Conservation (phyloP, 495 filamentous ascomycete genomes). For the Penicillium psychrofluorescens region DNA sequence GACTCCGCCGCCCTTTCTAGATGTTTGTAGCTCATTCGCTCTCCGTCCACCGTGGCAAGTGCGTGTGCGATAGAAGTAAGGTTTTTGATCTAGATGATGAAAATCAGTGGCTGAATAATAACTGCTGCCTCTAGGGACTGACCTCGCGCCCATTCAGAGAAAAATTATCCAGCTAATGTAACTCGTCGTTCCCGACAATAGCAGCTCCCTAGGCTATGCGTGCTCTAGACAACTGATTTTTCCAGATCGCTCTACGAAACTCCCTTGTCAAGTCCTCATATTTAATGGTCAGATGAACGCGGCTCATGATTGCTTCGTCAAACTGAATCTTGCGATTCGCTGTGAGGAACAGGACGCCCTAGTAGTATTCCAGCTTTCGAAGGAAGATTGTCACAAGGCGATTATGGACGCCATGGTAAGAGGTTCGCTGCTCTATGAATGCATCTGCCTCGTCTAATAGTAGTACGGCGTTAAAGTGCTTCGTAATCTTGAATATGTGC, state of each 20-base stretch:
- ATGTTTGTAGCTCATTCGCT: conserved; percentile 14
- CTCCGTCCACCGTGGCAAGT: conserved; percentile 6
- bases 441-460: conserved; percentile 41
- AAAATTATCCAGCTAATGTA: not conserved
- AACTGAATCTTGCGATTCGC: conserved; percentile 19
- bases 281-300: conserved; percentile 35
- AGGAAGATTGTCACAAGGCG: conserved; percentile 38
- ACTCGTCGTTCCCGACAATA: conserved; percentile 7
- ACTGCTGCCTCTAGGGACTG: no score
- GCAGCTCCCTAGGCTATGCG: conserved; percentile 11
- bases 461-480: conserved; percentile 24
- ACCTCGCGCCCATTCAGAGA: no score
- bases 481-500: conserved; percentile 17
- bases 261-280: conserved; percentile 27
- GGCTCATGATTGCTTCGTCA: conserved; percentile 38
- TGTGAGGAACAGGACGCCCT: conserved; percentile 30
- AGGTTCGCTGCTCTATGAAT: conserved; percentile 23
- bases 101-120: no score
- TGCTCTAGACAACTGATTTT: conserved; percentile 6
- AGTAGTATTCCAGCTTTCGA: conserved; percentile 50
- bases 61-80: conserved; percentile 12
- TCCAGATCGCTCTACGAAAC: conserved; percentile 17
- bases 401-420: conserved; percentile 18
- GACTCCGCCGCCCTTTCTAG: conserved; percentile 1
- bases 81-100: conserved; percentile 14